Evolutionary conservation across 169 alveolate genomes (phyloP).

Genomic region (Plasmodium sp.): DNA sequence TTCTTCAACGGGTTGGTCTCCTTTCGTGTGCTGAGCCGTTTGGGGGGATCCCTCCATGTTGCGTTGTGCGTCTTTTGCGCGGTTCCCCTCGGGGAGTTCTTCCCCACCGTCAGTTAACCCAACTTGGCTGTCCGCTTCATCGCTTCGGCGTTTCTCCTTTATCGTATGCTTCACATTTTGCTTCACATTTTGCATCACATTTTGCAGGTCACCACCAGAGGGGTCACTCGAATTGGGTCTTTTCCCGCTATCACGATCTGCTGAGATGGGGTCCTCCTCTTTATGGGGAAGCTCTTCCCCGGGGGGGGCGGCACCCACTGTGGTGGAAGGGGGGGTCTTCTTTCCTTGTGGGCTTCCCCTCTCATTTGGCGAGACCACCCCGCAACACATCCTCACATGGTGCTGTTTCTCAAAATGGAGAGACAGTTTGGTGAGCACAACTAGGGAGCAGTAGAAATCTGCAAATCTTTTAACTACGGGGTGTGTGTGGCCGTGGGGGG

Average conservation of each 20-base stretch:
- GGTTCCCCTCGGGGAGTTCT: not conserved
- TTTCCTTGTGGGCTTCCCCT: not conserved
- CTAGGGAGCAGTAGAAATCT: slow-evolving; percentile 51
- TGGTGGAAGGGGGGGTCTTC: not conserved
- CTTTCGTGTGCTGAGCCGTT: not conserved
- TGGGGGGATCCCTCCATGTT: not conserved
- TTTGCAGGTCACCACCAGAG: not conserved
- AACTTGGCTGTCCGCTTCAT: not conserved
- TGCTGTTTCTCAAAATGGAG: slow-evolving; percentile 14
- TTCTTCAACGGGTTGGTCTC: not conserved
- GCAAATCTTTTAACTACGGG: slow-evolving; percentile 10
- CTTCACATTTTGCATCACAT: not conserved
- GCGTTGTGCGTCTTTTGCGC: not conserved
- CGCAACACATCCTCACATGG: not conserved
- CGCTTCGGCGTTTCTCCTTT: not conserved
- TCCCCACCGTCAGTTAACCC: not conserved
- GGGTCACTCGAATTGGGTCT: not conserved
- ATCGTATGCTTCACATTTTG: not conserved
- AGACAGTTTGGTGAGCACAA: not conserved
- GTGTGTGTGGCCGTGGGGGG: slow-evolving; percentile 1
- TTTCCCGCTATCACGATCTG: not conserved
- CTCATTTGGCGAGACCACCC: not conserved
- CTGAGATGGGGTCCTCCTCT: not conserved
- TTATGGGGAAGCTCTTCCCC: not conserved
- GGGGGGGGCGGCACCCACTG: not conserved